Evolutionary conservation across 139 green algal species (phyloP).

Genomic region (Micromonas pusilla): DNA sequence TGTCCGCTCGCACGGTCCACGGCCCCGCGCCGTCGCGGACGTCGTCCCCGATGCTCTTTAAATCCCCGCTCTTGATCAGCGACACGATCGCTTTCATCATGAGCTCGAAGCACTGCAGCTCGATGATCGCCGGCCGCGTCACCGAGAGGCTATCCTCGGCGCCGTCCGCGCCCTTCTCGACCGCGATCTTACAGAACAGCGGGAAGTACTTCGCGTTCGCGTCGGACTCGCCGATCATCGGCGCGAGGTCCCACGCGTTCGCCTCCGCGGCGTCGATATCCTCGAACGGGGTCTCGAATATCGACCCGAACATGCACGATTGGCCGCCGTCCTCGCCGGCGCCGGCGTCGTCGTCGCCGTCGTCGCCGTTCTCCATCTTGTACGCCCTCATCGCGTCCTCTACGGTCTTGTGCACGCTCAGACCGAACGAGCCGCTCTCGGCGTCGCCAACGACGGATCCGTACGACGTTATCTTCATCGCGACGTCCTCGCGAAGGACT

Average conservation of each 20-base stretch:
- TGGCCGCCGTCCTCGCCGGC: background rate
- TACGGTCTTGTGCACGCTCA: background rate
- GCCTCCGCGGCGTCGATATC: slow-evolving; percentile 10
- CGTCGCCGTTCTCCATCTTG: background rate
- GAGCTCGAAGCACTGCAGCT: slow-evolving; percentile 26
- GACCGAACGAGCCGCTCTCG: background rate
- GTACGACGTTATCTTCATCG: background rate
- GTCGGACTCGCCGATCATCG: background rate
- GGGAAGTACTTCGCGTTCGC: background rate
- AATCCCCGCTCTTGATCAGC: background rate
- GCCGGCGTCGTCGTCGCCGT: background rate
- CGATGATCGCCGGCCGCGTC: slow-evolving; percentile 1
- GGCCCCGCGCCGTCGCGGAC: background rate
- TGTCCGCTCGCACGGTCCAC: background rate
- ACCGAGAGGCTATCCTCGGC: slow-evolving; percentile 8
- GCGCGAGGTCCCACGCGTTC: background rate
- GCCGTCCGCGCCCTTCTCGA: slow-evolving; percentile 10
- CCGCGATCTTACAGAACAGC: background rate
- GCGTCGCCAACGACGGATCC: background rate
- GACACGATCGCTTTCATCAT: background rate
- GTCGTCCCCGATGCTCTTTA: background rate
- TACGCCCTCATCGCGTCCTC: background rate
- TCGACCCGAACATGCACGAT: slow-evolving; percentile 1
- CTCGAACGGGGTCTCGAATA: slow-evolving; percentile 2
- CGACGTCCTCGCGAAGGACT: background rate